Percentiles rank a stretch among this genome's conserved stretches.
These are phyloP conservation scores for Rhizopogon vinicolor DNA, from an alignment of 768 basidiomycete species.

Conservation along the genomic window DNA sequence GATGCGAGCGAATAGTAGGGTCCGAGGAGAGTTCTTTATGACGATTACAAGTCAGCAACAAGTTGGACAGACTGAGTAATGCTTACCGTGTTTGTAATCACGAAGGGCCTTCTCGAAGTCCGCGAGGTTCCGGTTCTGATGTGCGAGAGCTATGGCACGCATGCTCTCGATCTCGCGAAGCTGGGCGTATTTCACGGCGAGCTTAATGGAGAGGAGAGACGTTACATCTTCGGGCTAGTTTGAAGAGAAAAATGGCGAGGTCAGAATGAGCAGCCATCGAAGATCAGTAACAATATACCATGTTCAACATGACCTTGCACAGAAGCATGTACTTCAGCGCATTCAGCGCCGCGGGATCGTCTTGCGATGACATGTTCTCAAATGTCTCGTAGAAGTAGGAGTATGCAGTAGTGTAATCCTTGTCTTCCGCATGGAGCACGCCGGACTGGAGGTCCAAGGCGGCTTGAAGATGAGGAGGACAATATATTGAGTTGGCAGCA, in stretches of 20 bases:
- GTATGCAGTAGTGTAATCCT: constrained; percentile 95
- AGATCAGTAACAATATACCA: constrained; percentile 48
- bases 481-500: constrained; percentile 94
- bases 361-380: constrained; percentile 79
- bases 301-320: constrained; percentile 96
- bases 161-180: constrained; percentile 90
- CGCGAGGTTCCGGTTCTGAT: constrained; percentile 83
- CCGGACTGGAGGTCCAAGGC: constrained; percentile 68
- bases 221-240: constrained; percentile 89
- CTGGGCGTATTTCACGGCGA: constrained; percentile 84
- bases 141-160: constrained; percentile 92
- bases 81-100: constrained; percentile 77
- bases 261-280: neutral
- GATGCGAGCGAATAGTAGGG: constrained; percentile 91
- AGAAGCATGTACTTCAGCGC: constrained; percentile 97
- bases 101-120: constrained; percentile 86
- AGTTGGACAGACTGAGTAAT: neutral
- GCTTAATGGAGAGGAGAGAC: constrained; percentile 79
- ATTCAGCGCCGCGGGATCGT: constrained; percentile 67
- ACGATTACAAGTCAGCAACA: neutral
- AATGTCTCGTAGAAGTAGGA: constrained; percentile 98
- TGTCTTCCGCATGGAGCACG: constrained; percentile 92
- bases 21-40: constrained; percentile 86
- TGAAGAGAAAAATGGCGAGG: neutral
- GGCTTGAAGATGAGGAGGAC: constrained; percentile 64